These are phyloP conservation scores for Vitis hybrid DNA, from an alignment of 177 flowering plant species.

Conservation along the genomic window DNA sequence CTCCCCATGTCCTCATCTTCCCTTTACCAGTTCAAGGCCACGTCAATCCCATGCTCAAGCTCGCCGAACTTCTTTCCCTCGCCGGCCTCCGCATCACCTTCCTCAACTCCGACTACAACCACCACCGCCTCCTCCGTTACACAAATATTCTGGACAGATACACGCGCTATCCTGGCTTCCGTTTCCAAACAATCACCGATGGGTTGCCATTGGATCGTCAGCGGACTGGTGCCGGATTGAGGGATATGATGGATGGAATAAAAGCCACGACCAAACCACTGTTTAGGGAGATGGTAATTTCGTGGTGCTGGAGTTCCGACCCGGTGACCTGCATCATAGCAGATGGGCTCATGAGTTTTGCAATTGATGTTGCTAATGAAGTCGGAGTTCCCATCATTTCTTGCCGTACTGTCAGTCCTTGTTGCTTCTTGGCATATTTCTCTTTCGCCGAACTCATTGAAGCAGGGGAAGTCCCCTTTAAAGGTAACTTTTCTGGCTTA, in stretches of 20 bases:
- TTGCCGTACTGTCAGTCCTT: conserved; percentile 47
- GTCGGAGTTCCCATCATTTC: conserved; percentile 33
- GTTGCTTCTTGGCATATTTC: conserved; percentile 33
- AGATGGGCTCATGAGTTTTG: conserved; percentile 35
- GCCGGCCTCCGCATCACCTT: conserved; percentile 30
- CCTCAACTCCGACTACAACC: neutral
- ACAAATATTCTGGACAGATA: no score
- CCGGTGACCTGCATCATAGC: conserved; percentile 41
- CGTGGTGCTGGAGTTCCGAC: neutral
- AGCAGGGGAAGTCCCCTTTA: conserved; percentile 45
- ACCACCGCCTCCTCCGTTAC: no score
- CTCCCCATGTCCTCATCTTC: conserved; percentile 30
- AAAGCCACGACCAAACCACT: conserved; percentile 11
- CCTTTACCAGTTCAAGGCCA: conserved; percentile 50
- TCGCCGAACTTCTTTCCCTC: conserved; percentile 44
- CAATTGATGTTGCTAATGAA: conserved; percentile 34
- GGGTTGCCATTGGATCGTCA: conserved; percentile 34
- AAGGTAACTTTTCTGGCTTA: conserved; percentile 22
- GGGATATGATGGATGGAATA: conserved; percentile 21
- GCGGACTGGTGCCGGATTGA: conserved; percentile 1
- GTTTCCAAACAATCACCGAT: conserved; percentile 37
- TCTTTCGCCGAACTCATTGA: conserved; percentile 34
- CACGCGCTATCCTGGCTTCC: conserved; percentile 18
- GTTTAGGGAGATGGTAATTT: conserved; percentile 30
- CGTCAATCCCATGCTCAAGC: conserved; percentile 43